A percentile compares a stretch with the other conserved stretches of the same genome.
These are phyloP conservation scores for Rhodotorula sp. DNA, from an alignment of 1,284 basidiomycete genomes.

Conservation along the genomic window DNA sequence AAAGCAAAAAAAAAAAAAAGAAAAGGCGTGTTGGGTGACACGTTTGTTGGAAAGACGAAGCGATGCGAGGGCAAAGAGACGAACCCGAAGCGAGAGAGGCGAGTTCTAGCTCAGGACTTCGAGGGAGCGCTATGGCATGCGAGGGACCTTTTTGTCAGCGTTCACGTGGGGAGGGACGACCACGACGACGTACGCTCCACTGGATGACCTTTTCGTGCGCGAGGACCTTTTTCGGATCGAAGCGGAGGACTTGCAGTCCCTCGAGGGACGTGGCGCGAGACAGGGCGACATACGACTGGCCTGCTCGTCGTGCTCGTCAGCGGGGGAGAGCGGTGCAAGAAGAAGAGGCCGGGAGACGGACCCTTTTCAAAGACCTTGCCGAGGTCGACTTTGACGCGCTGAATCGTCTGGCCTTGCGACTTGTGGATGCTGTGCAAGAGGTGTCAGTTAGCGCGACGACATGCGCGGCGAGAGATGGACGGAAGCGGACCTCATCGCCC, in stretches of 20 bases:
- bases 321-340: not conserved
- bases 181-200: slow-evolving; percentile 36
- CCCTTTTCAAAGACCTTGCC: slow-evolving; percentile 74
- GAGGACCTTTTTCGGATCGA: slow-evolving; percentile 71
- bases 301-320: slow-evolving; percentile 49
- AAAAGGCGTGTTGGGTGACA: too few species aligned
- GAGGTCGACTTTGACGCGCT: slow-evolving; percentile 68
- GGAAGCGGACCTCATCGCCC: slow-evolving; percentile 36
- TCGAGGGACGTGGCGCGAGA: slow-evolving; percentile 82
- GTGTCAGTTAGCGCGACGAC: slow-evolving; percentile 63
- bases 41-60: slow-evolving; percentile 8
- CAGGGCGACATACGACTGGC: slow-evolving; percentile 92
- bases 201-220: slow-evolving; percentile 45
- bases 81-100: not conserved
- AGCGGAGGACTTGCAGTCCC: slow-evolving; percentile 85
- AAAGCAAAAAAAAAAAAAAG: too few species aligned
- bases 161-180: not conserved
- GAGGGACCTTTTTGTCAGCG: not conserved
- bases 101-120: slow-evolving; percentile 4
- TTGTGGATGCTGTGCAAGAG: slow-evolving; percentile 82
- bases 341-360: slow-evolving; percentile 34
- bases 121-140: not conserved
- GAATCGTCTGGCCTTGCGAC: slow-evolving; percentile 64
- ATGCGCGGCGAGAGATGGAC: too few species aligned
- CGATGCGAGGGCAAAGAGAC: not conserved